Conservation (phyloP, 2,329 filamentous ascomycete genomes). For the Parastagonospora nodorum region DNA sequence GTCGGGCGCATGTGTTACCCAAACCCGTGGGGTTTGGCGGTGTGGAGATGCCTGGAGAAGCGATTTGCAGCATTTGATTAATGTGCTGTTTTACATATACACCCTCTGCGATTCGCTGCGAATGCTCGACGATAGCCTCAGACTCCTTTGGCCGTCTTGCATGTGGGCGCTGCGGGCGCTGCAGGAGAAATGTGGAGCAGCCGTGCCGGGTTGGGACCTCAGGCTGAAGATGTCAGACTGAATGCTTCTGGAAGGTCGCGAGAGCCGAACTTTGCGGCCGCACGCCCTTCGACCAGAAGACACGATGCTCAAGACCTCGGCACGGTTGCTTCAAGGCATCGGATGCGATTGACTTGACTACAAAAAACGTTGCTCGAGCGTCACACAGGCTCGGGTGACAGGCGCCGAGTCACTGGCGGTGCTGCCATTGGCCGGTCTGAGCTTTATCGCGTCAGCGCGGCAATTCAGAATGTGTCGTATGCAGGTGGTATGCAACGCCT, state of each 20-base stretch:
- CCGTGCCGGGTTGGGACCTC: background rate
- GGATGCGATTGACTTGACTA: slow-evolving; percentile 30
- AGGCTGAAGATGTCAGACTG: slow-evolving; percentile 5
- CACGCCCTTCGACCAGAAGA: background rate
- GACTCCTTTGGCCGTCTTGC: slow-evolving; percentile 4
- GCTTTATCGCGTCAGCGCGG: slow-evolving; percentile 31
- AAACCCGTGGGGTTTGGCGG: slow-evolving; percentile 32
- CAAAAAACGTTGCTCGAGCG: slow-evolving; percentile 28
- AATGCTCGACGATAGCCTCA: too few species aligned
- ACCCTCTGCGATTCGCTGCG: slow-evolving; percentile 15
- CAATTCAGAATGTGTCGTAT: slow-evolving; percentile 16
- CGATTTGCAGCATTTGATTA: slow-evolving; percentile 7
- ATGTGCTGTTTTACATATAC: slow-evolving; percentile 13
- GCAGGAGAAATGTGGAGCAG: slow-evolving; percentile 27
- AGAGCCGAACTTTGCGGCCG: background rate
- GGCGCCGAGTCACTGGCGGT: slow-evolving; percentile 22
- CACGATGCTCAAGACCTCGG: slow-evolving; percentile 12
- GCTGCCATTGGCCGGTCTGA: slow-evolving; percentile 27
- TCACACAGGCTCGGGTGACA: slow-evolving; percentile 31
- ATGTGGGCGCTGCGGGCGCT: slow-evolving; percentile 12
- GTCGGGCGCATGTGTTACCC: slow-evolving; percentile 14
- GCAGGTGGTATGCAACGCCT: slow-evolving; percentile 21
- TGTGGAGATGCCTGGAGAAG: slow-evolving; percentile 7
- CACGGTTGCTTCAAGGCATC: slow-evolving; percentile 6
- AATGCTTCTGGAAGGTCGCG: slow-evolving; percentile 6